Evolutionary conservation across 345 rosid species (phyloP), one percentile per base, ranked within the genome.

Genomic region (Bretschneidera sinensis): DNA sequence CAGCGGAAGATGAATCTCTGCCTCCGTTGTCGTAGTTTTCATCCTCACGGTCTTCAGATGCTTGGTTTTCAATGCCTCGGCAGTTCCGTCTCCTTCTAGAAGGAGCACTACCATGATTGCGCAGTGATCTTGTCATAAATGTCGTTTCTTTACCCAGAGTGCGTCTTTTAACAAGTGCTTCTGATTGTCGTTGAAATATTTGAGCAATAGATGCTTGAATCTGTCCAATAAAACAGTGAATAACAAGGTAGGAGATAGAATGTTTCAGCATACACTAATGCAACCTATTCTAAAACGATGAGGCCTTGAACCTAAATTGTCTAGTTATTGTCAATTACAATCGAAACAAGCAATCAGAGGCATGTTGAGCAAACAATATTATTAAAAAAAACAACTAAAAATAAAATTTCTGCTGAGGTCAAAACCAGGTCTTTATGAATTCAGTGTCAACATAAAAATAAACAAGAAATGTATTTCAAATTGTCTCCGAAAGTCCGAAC

Each of bases 171-270:
- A 61, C 85, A 2, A 89, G 71, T 63, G 91, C 94, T 71, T 87
- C 92, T 43, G 97, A 79, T 69, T 92, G 98, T 43, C 83, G 69
- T 69, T 80, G 88, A 24, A 84, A 75, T 69, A 89, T 79, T 74
- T 87, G 83, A 48, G 97, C 98, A 70, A 92, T 92, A 54, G 96
- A 85, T 73, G 65, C 94, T 87, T 92, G 98, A 73, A 92, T 85
- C 97, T 92, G 74, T 63, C 76, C 62, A 73, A 69, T 7, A 65
- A 62, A 70, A n/a, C n/a, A n/a, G n/a, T n/a, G n/a, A n/a, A n/a
- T 2, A 65, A 34, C 51, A 31, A 31, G 4, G 9, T 31, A 31
- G 9, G 9, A 31, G 35, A 31, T 4, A 4, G 35, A 39, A 5
- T 1, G 4, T 5, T 39, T 39, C 16, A 7, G 16, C 15, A 39